A percentile compares a stretch with the other conserved stretches of the same genome.
These are phyloP conservation scores for Psidium guajava DNA, from an alignment of 345 rosid species.

Conservation along the genomic window DNA sequence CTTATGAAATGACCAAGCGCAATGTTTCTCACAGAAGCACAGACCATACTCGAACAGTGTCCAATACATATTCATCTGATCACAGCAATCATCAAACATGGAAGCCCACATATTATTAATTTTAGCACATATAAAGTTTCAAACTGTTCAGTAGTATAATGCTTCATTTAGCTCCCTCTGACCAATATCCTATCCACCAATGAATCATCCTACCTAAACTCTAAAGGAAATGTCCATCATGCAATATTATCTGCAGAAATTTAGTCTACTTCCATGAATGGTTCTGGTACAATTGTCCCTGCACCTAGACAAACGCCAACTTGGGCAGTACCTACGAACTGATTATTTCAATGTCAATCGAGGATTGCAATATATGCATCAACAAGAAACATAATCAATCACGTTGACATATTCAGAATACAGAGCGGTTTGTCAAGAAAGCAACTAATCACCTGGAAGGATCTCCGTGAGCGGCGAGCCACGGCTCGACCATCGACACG, in stretches of 20 bases:
- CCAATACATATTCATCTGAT: neutral
- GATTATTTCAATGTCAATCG: neutral
- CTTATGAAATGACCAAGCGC: neutral
- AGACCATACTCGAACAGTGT: neutral
- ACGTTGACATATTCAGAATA: neutral
- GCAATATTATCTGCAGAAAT: neutral
- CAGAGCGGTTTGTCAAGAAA: neutral
- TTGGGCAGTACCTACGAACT: neutral
- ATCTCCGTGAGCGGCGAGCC: conserved; percentile 94
- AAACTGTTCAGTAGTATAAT: neutral
- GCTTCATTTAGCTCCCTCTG: neutral
- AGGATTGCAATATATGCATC: neutral
- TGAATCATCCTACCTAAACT: neutral
- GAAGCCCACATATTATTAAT: neutral
- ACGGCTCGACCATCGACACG: conserved; percentile 77
- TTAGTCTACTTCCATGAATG: neutral
- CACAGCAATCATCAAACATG: neutral
- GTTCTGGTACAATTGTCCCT: neutral
- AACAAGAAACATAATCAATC: neutral
- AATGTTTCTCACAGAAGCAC: neutral
- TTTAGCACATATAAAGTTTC: neutral
- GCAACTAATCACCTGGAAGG: conserved; percentile 52
- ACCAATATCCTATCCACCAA: neutral
- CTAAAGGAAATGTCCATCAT: neutral
- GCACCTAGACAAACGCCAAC: neutral